phyloP scores from a whole-genome alignment of 306 rosid species.

The Sechiopsis laciniata region DNA sequence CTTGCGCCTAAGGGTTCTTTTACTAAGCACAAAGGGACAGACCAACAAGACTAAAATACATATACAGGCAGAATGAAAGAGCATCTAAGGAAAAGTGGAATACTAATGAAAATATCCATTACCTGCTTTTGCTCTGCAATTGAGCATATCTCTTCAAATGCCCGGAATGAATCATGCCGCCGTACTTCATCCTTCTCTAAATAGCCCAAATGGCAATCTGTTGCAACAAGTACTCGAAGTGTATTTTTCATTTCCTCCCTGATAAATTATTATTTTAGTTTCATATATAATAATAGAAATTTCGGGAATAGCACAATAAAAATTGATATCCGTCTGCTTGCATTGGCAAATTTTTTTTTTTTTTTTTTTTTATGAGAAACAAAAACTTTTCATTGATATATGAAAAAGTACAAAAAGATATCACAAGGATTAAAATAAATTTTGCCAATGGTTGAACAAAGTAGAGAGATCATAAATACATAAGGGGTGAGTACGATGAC shows the following conservation, averaged over 20 bases:
- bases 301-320: neutral
- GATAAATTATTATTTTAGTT: neutral
- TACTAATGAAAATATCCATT: neutral
- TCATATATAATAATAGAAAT: neutral
- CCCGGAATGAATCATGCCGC: slow-evolving; percentile 84
- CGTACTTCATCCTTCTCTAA: slow-evolving; percentile 96
- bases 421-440: no score
- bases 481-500: no score
- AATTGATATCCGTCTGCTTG: neutral
- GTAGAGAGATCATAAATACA: no score
- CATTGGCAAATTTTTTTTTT: neutral
- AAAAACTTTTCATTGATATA: no score
- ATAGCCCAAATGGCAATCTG: slow-evolving; percentile 93
- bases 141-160: slow-evolving; percentile 89
- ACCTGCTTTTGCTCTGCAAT: slow-evolving; percentile 64
- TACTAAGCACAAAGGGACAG: neutral
- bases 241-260: slow-evolving; percentile 64
- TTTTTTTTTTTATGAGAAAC: no score
- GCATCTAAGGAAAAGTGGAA: neutral
- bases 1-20: neutral
- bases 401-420: no score
- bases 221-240: slow-evolving; percentile 76
- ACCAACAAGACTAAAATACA: neutral
- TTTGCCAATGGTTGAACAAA: no score
- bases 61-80: neutral